A percentile compares a stretch with the other conserved stretches of the same genome.
Conservation (phyloP, 257 asterid genomes). For the Penstemon newberryi region DNA sequence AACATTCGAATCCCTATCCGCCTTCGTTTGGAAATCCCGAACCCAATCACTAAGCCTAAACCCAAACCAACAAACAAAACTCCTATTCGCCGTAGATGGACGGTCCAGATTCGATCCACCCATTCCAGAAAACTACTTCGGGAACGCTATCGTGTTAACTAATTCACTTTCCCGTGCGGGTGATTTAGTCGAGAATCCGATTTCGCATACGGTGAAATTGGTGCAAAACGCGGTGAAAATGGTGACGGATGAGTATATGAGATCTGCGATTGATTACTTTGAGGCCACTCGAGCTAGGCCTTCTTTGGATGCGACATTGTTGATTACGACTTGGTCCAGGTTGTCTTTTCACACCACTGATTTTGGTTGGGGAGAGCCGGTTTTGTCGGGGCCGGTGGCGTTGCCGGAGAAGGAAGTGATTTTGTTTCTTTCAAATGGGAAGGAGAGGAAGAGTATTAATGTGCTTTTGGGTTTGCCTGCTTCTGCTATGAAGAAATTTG, state of each 20-base stretch:
- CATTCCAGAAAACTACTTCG: constrained; percentile 70
- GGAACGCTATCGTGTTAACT: constrained; percentile 79
- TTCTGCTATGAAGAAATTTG: constrained; percentile 76
- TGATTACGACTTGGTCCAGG: constrained; percentile 85
- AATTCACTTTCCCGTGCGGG: constrained; percentile 66
- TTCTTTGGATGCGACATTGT: constrained; percentile 69
- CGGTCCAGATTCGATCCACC: constrained; percentile 69
- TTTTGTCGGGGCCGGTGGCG: constrained; percentile 69
- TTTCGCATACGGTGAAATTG: constrained; percentile 50
- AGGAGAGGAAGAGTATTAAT: constrained; percentile 65
- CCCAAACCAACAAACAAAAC: constrained; percentile 75
- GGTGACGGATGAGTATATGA: constrained; percentile 72
- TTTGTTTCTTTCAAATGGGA: constrained; percentile 78
- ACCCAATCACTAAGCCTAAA: constrained; percentile 60
- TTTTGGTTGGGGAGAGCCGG: constrained; percentile 91
- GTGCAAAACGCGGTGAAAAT: constrained; percentile 73
- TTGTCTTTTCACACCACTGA: constrained; percentile 77
- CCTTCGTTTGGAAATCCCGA: constrained; percentile 74
- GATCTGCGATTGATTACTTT: constrained; percentile 76
- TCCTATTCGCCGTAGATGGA: constrained; percentile 86
- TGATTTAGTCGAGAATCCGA: constrained; percentile 51
- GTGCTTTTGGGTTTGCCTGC: constrained; percentile 91
- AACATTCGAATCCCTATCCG: constrained; percentile 83
- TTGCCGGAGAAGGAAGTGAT: constrained; percentile 85
- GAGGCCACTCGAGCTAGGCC: constrained; percentile 79